These are phyloP conservation scores for Lyophyllum decastes DNA, from an alignment of 768 basidiomycete genomes.

Conservation along the genomic window DNA sequence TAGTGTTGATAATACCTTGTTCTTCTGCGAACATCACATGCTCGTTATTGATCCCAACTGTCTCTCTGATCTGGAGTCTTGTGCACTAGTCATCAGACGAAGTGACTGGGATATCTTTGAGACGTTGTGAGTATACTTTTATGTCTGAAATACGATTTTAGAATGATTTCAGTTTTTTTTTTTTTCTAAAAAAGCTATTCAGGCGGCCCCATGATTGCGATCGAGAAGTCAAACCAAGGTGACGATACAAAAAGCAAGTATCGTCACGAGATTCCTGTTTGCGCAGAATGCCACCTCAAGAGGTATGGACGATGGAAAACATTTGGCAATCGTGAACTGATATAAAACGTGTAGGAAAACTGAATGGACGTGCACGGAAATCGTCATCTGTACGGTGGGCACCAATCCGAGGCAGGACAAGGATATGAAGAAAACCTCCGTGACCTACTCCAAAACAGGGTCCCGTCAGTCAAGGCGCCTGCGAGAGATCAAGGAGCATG, in stretches of 20 bases:
- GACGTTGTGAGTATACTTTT: conserved; percentile 47
- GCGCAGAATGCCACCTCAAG: conserved; percentile 59
- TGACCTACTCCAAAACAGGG: conserved; percentile 37
- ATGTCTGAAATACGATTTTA: neutral
- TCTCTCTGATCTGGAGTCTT: conserved; percentile 56
- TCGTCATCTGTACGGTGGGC: conserved; percentile 52
- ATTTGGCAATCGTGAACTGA: neutral
- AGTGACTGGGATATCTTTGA: conserved; percentile 67
- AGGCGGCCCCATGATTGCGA: conserved; percentile 52
- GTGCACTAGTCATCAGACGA: conserved; percentile 55
- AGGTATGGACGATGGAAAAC: conserved; percentile 39
- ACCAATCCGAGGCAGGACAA: conserved; percentile 17
- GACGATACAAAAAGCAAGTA: conserved; percentile 36
- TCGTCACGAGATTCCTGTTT: conserved; percentile 53
- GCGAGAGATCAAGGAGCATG: conserved; percentile 53
- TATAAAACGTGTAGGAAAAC: conserved; percentile 39
- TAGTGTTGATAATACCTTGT: conserved; percentile 57
- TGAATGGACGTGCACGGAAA: conserved; percentile 61
- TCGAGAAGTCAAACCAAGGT: conserved; percentile 37
- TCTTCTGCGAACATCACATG: conserved; percentile 68
- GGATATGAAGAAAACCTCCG: conserved; percentile 12
- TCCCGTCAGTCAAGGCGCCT: conserved; percentile 73
- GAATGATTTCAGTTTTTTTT: neutral
- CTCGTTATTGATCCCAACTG: conserved; percentile 70
- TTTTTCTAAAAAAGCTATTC: too few species aligned